Base-by-base conservation (phyloP, 495 filamentous ascomycete genomes). In the Penicillium bovifimosum region DNA sequence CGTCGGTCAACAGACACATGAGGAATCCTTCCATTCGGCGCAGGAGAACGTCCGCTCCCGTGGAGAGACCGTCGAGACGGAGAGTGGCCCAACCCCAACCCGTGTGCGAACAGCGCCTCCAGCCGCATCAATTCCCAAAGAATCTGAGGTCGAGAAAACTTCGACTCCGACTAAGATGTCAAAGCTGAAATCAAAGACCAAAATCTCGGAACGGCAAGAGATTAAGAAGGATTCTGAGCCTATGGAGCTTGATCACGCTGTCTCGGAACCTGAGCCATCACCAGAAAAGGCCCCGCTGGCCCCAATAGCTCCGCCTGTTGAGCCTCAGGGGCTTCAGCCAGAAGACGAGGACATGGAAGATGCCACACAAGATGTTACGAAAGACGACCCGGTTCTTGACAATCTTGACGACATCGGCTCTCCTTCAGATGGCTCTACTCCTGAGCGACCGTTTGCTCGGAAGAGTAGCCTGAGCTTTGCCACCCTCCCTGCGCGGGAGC, bases 391-490 rank as follows among this genome's bases (percentile, higher is more conserved):
- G 14, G 66, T 61, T 17, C 66, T 75, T 27, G 79, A 80, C 38
- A 76, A 73, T 18, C 72, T 75, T 44, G 79, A 81, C 48, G 81
- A 82, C 32, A 76, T 75, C 18, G 78, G 73, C 34, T 82, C 83
- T 29, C 76, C 82, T 14, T 86, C 84, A 9, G 80, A 85, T 52
- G 74, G 68, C 8, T 85, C 83, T 5, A 83, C 77, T 43, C 83
- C 84, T 2, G 83, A 78, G 35, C 72, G 79, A 42, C 78, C 75
- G n/a, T 69, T 80, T 4, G 71, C 95, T 44, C 86, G 92, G 31
- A 96, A 96, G 74, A 96, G 90, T 67, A 96, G 92, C 59, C 76
- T 97, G 44, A 91, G 84, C 44, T 96, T 98, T 69, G 87, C 95
- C 10, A 88, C 93, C 3, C 75, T 98, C 3, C 93, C 93, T 44